Evolutionary conservation across 2,329 filamentous ascomycete species (phyloP).

Genomic region (Botrytis paeoniae): DNA sequence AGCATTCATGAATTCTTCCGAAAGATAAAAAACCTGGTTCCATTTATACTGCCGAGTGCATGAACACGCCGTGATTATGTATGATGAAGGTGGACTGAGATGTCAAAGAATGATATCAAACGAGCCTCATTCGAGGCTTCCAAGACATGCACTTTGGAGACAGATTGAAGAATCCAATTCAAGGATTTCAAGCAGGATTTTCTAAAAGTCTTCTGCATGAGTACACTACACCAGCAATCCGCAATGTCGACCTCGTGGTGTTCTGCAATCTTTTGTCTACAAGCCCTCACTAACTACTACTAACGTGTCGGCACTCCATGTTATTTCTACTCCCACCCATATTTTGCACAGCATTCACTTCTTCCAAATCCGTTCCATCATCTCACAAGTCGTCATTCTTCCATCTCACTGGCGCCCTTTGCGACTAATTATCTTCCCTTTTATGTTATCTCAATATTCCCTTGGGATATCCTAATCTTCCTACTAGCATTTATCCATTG

Average conservation of each 20-base stretch:
- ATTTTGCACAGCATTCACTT: not conserved
- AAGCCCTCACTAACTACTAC: not conserved
- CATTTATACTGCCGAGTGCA: constrained; percentile 6
- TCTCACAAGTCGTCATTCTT: not conserved
- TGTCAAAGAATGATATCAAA: not conserved
- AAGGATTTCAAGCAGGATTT: not conserved
- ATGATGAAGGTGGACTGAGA: constrained; percentile 12
- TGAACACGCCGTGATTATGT: constrained; percentile 12
- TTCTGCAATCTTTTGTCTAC: not conserved
- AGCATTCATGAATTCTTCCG: constrained; percentile 17
- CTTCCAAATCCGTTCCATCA: not conserved
- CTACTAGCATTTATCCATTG: not conserved
- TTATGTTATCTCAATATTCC: not conserved
- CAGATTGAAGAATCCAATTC: not conserved
- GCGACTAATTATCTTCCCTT: not conserved
- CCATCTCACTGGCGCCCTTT: not conserved
- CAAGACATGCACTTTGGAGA: not conserved
- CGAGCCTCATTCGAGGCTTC: not conserved
- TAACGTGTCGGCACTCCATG: not conserved
- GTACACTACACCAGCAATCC: not conserved
- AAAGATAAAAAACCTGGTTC: constrained; percentile 2
- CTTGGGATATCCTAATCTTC: not conserved
- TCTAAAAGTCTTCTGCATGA: not conserved
- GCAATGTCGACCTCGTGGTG: not conserved
- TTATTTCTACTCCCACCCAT: not conserved